Percentiles rank a stretch among this genome's conserved stretches.
phyloP scores from a whole-genome alignment of 495 filamentous ascomycete species.

The Cercophora scortea region DNA sequence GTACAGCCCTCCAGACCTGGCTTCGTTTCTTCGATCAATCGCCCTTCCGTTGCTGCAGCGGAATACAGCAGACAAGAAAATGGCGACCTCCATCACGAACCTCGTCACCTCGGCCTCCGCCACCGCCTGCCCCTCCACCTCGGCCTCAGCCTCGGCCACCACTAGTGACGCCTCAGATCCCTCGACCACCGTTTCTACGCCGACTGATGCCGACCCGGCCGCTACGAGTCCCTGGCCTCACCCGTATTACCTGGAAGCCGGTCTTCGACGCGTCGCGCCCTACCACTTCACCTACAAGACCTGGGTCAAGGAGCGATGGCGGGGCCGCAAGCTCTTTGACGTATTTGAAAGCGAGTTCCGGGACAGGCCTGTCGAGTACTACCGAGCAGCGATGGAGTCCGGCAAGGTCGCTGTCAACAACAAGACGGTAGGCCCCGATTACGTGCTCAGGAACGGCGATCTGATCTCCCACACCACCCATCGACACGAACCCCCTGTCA shows the following conservation, averaged over 20 bases:
- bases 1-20: too few relatives aligned
- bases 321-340: constrained; percentile 64
- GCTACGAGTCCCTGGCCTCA: constrained; percentile 49
- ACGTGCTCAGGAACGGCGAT: constrained; percentile 49
- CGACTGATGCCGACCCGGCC: too few relatives aligned
- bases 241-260: constrained; percentile 73
- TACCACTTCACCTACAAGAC: constrained; percentile 96
- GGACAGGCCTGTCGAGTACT: constrained; percentile 80
- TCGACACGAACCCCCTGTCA: constrained; percentile 91
- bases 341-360: constrained; percentile 81
- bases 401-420: constrained; percentile 71
- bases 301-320: constrained; percentile 84
- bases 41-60: too few relatives aligned
- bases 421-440: constrained; percentile 44
- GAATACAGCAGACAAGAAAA: too few relatives aligned
- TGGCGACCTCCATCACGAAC: not conserved
- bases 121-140: not conserved
- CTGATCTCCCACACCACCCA: constrained; percentile 89
- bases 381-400: constrained; percentile 70
- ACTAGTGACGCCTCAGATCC: not conserved
- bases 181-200: too few relatives aligned
- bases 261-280: constrained; percentile 72
- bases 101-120: not conserved
- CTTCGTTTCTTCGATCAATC: too few relatives aligned
- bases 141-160: not conserved